phyloP scores from a whole-genome alignment of 148 eudicot species.

The Vaccinium corymbosum region DNA sequence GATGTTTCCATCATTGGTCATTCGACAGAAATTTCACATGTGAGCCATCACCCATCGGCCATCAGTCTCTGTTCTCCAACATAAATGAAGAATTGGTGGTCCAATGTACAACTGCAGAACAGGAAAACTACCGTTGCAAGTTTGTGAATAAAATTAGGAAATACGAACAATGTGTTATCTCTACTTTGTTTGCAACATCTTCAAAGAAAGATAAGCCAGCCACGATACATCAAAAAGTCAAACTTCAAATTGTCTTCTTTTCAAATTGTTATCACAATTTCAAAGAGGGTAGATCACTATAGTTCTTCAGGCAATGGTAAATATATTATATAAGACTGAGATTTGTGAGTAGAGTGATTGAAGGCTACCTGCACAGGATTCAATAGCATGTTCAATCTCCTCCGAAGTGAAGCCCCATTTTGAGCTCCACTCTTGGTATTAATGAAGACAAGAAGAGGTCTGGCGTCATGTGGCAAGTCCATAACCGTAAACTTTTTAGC shows the following conservation, averaged over 20 bases:
- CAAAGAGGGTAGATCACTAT: background rate
- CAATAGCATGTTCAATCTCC: constrained; percentile 71
- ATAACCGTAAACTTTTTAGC: constrained; percentile 53
- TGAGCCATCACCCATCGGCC: background rate
- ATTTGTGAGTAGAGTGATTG: background rate
- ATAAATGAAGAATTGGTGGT: background rate
- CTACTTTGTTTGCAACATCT: background rate
- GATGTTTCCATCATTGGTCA: background rate
- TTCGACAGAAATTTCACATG: background rate
- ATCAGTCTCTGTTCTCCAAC: background rate
- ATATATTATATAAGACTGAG: background rate
- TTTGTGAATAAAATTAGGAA: background rate
- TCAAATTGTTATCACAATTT: background rate
- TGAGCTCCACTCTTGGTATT: constrained; percentile 84
- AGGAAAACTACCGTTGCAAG: background rate
- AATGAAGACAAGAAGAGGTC: constrained; percentile 74
- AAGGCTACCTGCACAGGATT: constrained; percentile 75
- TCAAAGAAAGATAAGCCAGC: background rate
- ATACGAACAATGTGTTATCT: background rate
- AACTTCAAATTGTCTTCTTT: background rate
- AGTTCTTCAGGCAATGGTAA: background rate
- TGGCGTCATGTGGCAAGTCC: constrained; percentile 68
- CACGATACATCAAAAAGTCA: background rate
- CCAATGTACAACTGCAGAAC: background rate
- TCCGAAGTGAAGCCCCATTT: constrained; percentile 63